Percentiles rank a stretch among this genome's conserved stretches.
These are phyloP conservation scores for Parathielavia hyrcaniae DNA, from an alignment of 495 filamentous ascomycete species.

Conservation along the genomic window DNA sequence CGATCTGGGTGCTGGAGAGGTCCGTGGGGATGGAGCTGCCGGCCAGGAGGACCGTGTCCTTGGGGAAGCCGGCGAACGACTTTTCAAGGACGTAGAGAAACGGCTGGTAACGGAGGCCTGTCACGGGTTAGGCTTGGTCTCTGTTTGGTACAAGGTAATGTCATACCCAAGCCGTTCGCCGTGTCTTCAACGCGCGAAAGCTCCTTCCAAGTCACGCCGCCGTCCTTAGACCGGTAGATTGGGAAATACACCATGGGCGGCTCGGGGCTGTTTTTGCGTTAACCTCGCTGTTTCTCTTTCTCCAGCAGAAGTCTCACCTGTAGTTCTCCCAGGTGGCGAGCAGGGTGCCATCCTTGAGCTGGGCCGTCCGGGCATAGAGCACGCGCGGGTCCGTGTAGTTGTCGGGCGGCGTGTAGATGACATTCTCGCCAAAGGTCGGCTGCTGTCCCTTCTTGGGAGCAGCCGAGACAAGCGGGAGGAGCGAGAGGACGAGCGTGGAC, in stretches of 20 bases:
- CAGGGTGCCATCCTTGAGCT: constrained; percentile 11
- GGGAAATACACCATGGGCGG: constrained; percentile 10
- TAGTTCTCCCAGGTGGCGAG: constrained; percentile 9
- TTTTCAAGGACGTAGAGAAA: not conserved
- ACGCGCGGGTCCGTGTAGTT: constrained; percentile 5
- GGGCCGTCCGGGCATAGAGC: not conserved
- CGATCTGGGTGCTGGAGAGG: constrained; percentile 10
- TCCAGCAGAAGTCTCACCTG: no score
- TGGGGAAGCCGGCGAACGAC: constrained; percentile 6
- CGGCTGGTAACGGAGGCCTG: constrained; percentile 9
- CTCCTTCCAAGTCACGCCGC: constrained; percentile 9
- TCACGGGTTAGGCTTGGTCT: not conserved
- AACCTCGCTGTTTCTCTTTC: no score
- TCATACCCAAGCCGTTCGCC: not conserved
- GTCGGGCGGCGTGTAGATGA: constrained; percentile 7
- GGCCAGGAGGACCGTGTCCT: constrained; percentile 2
- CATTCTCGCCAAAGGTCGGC: not conserved
- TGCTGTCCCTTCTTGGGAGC: not conserved
- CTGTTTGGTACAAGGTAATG: not conserved
- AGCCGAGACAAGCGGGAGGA: constrained; percentile 6
- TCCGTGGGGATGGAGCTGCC: constrained; percentile 7
- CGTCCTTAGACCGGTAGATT: constrained; percentile 7
- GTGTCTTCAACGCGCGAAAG: constrained; percentile 6
- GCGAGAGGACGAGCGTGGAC: constrained; percentile 2
- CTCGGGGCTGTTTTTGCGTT: no score